Evolutionary conservation across 495 filamentous ascomycete genomes (phyloP).

Genomic region (Aspergillus olivimuriae): DNA sequence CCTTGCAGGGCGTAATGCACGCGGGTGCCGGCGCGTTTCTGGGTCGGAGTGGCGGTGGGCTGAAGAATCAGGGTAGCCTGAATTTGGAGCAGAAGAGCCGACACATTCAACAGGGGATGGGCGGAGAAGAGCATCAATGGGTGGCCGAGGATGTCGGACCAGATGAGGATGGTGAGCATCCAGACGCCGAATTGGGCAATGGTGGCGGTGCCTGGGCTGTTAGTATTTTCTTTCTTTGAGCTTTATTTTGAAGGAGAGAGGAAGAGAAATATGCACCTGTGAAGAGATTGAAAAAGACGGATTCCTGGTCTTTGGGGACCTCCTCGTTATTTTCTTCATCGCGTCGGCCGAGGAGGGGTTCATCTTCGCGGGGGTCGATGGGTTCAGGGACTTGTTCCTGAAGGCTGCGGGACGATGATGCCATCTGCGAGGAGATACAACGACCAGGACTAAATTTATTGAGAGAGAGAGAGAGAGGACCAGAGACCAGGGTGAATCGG

Average conservation of each 20-base stretch:
- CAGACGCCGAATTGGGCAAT: conserved; percentile 62
- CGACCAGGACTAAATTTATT: background rate
- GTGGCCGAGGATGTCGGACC: conserved; percentile 63
- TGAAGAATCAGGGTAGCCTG: conserved; percentile 83
- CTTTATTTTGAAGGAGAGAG: background rate
- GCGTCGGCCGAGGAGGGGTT: conserved; percentile 68
- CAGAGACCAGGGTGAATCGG: conserved; percentile 1
- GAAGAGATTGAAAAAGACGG: conserved; percentile 64
- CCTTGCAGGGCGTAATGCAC: conserved; percentile 62
- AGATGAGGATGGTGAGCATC: conserved; percentile 65
- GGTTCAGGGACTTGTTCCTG: conserved; percentile 24
- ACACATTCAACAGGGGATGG: conserved; percentile 79
- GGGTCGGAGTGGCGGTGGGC: conserved; percentile 67
- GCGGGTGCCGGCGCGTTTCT: conserved; percentile 68
- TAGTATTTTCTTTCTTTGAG: too few species aligned
- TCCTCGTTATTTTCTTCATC: too few species aligned
- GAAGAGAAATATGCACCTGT: conserved; percentile 49
- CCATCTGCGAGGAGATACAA: too few species aligned
- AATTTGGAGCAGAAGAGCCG: conserved; percentile 64
- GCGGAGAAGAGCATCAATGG: conserved; percentile 69
- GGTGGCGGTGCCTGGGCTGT: conserved; percentile 53
- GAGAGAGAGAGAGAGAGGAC: background rate
- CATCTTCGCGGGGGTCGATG: conserved; percentile 48
- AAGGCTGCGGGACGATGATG: conserved; percentile 50
- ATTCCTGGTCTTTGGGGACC: conserved; percentile 54